Conservation (phyloP, 345 rosid genomes). For the Boechera divaricarpa region DNA sequence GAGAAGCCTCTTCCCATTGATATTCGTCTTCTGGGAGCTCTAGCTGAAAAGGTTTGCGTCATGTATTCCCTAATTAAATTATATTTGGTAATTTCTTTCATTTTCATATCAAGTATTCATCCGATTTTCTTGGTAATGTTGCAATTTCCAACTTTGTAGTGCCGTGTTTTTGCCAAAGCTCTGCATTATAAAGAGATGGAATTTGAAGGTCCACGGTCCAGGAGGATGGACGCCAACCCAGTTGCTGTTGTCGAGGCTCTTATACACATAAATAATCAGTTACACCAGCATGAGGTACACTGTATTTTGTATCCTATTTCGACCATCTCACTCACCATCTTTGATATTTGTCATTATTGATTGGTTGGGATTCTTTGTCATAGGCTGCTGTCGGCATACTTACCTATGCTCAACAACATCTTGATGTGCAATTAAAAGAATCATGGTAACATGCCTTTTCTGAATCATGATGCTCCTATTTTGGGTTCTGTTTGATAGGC, state of each 20-base stretch:
- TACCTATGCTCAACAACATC: conserved; percentile 90
- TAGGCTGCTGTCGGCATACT: conserved; percentile 99
- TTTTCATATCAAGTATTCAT: conserved; percentile 8
- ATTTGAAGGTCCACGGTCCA: conserved; percentile 91
- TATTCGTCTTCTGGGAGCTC: conserved; percentile 97
- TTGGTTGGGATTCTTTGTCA: conserved; percentile 28
- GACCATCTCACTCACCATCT: conserved; percentile 26
- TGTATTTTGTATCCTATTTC: conserved; percentile 20
- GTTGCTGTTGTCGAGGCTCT: conserved; percentile 98
- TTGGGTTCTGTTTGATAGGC: conserved; percentile 27
- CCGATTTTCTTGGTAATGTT: conserved; percentile 27
- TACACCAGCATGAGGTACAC: conserved; percentile 93
- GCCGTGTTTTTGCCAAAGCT: conserved; percentile 99
- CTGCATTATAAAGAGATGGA: conserved; percentile 99
- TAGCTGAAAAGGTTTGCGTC: conserved; percentile 89
- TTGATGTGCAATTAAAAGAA: conserved; percentile 94
- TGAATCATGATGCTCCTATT: conserved; percentile 22
- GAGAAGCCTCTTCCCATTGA: conserved; percentile 99
- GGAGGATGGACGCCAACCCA: conserved; percentile 94
- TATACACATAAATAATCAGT: conserved; percentile 96
- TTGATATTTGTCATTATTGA: conserved; percentile 30
- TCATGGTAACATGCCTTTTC: conserved; percentile 71
- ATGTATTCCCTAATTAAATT: conserved; percentile 30
- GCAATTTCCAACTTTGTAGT: conserved; percentile 49
- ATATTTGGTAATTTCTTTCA: conserved; percentile 21